Evolutionary conservation across 768 basidiomycete genomes (phyloP).

Genomic region (Hortiboletus campestris): DNA sequence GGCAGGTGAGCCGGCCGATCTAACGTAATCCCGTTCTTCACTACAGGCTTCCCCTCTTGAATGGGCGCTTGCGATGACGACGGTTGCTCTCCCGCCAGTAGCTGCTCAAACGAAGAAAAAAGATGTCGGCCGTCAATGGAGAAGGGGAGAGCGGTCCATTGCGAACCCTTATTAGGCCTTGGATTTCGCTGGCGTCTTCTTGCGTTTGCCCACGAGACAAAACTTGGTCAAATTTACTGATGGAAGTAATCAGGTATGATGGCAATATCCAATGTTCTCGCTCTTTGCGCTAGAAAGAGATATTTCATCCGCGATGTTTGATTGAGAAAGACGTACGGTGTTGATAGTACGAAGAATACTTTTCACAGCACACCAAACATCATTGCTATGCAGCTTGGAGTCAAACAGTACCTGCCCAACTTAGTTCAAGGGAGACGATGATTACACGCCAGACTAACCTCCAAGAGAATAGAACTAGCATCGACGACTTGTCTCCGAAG

Average conservation of each 20-base stretch:
- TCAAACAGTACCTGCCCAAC: conserved; percentile 18
- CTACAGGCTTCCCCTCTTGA: conserved; percentile 9
- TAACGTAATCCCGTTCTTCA: conserved; percentile 12
- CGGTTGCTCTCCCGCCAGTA: conserved; percentile 29
- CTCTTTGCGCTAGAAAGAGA: conserved; percentile 42
- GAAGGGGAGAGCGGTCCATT: conserved; percentile 40
- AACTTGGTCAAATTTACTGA: conserved; percentile 32
- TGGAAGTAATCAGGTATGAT: conserved; percentile 35
- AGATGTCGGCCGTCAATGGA: conserved; percentile 38
- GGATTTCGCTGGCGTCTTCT: conserved; percentile 32
- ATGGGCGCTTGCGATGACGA: conserved; percentile 15
- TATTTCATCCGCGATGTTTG: conserved; percentile 17
- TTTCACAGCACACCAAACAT: conserved; percentile 26
- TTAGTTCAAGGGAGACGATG: conserved; percentile 2
- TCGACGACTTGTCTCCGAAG: conserved; percentile 50
- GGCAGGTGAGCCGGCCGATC: conserved; percentile 31
- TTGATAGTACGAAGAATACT: conserved; percentile 22
- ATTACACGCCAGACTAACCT: conserved; percentile 31
- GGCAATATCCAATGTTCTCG: conserved; percentile 43
- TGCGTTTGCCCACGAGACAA: conserved; percentile 22
- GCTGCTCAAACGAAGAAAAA: conserved; percentile 46
- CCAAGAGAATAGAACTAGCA: conserved; percentile 46
- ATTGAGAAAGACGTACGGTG: conserved; percentile 22
- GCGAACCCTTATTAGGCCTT: conserved; percentile 57
- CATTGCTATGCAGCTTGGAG: conserved; percentile 22